Percentiles rank a stretch among this genome's conserved stretches.
Evolutionary conservation across 2,329 filamentous ascomycete species (phyloP).

Genomic region (Sporothrix brasiliensis): DNA sequence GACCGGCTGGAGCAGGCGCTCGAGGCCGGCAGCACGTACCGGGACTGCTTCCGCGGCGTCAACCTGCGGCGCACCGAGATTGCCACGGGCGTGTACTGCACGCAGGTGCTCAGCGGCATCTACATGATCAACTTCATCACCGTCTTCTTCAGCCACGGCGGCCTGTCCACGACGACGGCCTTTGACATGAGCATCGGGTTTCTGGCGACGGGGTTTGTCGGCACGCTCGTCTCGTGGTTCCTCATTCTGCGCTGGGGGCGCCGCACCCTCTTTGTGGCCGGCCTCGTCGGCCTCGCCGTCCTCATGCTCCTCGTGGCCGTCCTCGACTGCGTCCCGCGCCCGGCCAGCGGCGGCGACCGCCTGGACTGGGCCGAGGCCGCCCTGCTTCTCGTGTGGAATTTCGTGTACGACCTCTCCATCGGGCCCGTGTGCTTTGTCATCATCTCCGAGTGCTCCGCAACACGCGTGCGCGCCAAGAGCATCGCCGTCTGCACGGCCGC

Average conservation of each 20-base stretch:
- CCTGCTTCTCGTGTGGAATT: constrained; percentile 57
- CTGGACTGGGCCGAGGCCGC: constrained; percentile 52
- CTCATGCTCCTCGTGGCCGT: constrained; percentile 54
- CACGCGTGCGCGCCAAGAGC: constrained; percentile 50
- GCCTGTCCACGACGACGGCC: constrained; percentile 48
- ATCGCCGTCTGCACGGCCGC: constrained; percentile 51
- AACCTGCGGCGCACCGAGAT: constrained; percentile 59
- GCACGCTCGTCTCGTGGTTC: constrained; percentile 58
- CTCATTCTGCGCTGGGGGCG: constrained; percentile 55
- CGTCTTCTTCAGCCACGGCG: constrained; percentile 62
- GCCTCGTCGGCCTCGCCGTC: constrained; percentile 49
- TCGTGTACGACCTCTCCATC: constrained; percentile 57
- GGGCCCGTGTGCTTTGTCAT: constrained; percentile 57
- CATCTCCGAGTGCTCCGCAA: constrained; percentile 56
- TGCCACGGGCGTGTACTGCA: constrained; percentile 63
- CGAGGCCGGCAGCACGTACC: constrained; percentile 54
- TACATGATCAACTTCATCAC: constrained; percentile 67
- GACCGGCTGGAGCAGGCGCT: constrained; percentile 59
- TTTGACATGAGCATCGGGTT: constrained; percentile 61
- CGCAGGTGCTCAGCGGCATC: constrained; percentile 66
- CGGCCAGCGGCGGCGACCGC: constrained; percentile 35
- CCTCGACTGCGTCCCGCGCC: constrained; percentile 50
- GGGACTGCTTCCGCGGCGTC: constrained; percentile 55
- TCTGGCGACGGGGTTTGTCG: constrained; percentile 54
- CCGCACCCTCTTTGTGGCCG: constrained; percentile 53